Percentiles rank a stretch among this genome's conserved stretches.
These are phyloP conservation scores for Tetracladium setigerum DNA, from an alignment of 495 filamentous ascomycete genomes.

Conservation along the genomic window DNA sequence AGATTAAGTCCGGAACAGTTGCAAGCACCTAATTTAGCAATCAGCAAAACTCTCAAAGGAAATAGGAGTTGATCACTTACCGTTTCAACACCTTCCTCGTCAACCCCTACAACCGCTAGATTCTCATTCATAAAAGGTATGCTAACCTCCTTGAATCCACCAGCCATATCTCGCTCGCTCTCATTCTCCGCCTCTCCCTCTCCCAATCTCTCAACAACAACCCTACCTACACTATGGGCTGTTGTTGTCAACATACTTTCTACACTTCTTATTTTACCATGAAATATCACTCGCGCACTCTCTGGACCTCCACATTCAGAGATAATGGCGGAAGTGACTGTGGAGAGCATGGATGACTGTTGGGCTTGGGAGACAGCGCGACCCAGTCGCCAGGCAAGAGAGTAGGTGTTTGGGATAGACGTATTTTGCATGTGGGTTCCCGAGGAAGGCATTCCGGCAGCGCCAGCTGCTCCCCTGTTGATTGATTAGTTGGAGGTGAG, in stretches of 20 bases:
- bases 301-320: slow-evolving; percentile 45
- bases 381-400: slow-evolving; percentile 45
- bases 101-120: slow-evolving; percentile 40
- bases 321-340: slow-evolving; percentile 47
- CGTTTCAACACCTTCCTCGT: slow-evolving; percentile 9
- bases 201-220: slow-evolving; percentile 38
- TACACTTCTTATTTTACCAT: slow-evolving; percentile 54
- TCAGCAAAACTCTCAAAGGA: slow-evolving; percentile 6
- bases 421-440: too few species aligned
- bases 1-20: slow-evolving; percentile 53
- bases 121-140: slow-evolving; percentile 64
- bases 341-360: slow-evolving; percentile 36
- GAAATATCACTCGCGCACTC: slow-evolving; percentile 45
- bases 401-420: slow-evolving; percentile 28
- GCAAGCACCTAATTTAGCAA: slow-evolving; percentile 34
- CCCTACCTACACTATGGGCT: slow-evolving; percentile 34
- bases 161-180: slow-evolving; percentile 22
- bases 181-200: slow-evolving; percentile 18
- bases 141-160: slow-evolving; percentile 24
- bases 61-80: neutral
- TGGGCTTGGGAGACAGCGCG: slow-evolving; percentile 44
- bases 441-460: too few species aligned
- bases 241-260: slow-evolving; percentile 40
- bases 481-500: too few species aligned
- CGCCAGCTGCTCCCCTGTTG: too few species aligned